These are phyloP conservation scores for Pyricularia pennisetigena DNA, from an alignment of 2,329 filamentous ascomycete species.

Conservation along the genomic window DNA sequence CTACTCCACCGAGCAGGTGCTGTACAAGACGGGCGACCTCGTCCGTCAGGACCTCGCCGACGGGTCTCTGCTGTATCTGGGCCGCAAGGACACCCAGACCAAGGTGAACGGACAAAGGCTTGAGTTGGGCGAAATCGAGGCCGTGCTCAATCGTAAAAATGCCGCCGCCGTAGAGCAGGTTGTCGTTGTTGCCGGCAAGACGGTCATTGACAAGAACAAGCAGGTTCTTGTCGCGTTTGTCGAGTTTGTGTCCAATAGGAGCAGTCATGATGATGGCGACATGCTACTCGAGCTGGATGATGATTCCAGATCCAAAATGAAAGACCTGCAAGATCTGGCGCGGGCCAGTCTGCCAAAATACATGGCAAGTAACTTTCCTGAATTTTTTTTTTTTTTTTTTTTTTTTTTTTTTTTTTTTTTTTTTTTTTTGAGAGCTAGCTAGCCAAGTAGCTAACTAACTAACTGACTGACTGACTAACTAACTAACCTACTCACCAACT, in stretches of 20 bases:
- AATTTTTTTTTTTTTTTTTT: no score
- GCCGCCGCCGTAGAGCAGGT: neutral
- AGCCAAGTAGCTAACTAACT: no score
- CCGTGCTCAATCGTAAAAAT: neutral
- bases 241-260: neutral
- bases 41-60: neutral
- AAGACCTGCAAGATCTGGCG: neutral
- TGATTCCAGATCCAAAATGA: neutral
- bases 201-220: neutral
- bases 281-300: neutral
- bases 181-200: constrained; percentile 1
- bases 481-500: neutral
- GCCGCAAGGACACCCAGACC: constrained; percentile 2
- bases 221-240: constrained; percentile 2
- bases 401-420: no score
- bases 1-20: constrained; percentile 7
- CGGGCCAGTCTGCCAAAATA: neutral
- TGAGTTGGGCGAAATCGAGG: constrained; percentile 1
- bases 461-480: neutral
- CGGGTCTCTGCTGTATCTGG: neutral
- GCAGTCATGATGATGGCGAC: neutral
- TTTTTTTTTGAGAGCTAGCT: no score
- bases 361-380: neutral
- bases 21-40: constrained; percentile 10
- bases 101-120: constrained; percentile 4